Evolutionary conservation across 345 rosid species (phyloP).

Genomic region (Eucalyptus microcorys): DNA sequence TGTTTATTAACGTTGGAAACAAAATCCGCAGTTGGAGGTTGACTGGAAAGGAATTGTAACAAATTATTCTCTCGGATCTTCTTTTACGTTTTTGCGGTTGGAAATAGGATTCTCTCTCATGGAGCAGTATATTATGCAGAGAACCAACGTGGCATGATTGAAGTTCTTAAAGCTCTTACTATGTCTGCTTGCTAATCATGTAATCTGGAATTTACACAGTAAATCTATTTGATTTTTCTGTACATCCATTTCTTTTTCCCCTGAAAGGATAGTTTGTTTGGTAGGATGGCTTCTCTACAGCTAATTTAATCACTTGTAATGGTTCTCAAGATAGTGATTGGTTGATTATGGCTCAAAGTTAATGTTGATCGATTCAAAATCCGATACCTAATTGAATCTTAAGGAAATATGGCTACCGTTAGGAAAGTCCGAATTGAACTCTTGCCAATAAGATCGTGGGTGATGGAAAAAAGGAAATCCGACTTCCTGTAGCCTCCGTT

Average conservation of each 20-base stretch:
- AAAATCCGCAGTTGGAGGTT: not conserved
- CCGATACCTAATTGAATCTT: too few species aligned
- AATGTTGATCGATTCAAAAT: not conserved
- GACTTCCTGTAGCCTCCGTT: not conserved
- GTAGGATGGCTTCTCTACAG: not conserved
- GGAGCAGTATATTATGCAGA: not conserved
- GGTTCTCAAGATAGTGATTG: not conserved
- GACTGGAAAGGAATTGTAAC: not conserved
- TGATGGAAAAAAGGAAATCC: not conserved
- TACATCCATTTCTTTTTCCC: too few species aligned
- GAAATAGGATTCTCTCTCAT: not conserved
- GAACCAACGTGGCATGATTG: not conserved
- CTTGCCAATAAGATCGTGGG: not conserved
- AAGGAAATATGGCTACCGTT: not conserved
- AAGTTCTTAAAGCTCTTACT: not conserved
- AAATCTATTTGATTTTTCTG: too few species aligned
- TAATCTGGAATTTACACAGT: not conserved
- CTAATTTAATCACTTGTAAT: not conserved
- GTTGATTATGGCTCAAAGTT: not conserved
- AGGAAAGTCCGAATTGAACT: not conserved
- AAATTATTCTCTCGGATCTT: too few species aligned
- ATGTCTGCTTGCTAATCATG: not conserved
- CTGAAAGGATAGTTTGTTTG: too few species aligned
- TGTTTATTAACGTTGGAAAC: not conserved
- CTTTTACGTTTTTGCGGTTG: too few species aligned